Evolutionary conservation across 1,284 basidiomycete genomes (phyloP).

Genomic region (Leccinum subrobustum): DNA sequence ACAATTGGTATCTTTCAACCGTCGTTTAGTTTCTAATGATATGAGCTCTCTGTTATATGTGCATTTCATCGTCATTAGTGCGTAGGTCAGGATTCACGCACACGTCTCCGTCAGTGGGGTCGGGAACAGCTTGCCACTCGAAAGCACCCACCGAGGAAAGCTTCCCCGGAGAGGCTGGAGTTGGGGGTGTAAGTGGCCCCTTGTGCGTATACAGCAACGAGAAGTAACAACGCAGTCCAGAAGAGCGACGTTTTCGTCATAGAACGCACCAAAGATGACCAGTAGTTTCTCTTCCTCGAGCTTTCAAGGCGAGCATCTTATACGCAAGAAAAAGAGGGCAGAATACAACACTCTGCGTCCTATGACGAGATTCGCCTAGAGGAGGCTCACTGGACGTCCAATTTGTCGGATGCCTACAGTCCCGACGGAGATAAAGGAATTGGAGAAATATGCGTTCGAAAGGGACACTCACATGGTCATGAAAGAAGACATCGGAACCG

Average conservation of each 20-base stretch:
- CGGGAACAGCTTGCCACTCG: slow-evolving; percentile 40
- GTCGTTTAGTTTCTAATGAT: slow-evolving; percentile 47
- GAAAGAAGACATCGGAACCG: neutral
- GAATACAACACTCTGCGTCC: neutral
- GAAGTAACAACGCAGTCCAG: neutral
- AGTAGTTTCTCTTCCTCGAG: neutral
- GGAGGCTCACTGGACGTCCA: neutral
- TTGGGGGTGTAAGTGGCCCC: slow-evolving; percentile 5
- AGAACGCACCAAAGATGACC: neutral
- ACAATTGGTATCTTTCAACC: slow-evolving; percentile 44
- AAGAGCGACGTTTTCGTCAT: neutral
- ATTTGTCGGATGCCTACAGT: neutral
- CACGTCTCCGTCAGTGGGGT: slow-evolving; percentile 48
- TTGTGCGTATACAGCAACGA: neutral
- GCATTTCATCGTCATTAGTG: neutral
- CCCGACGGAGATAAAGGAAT: neutral
- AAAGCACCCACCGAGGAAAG: slow-evolving; percentile 41
- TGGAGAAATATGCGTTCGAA: neutral
- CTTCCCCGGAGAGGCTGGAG: slow-evolving; percentile 36
- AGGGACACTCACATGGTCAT: neutral
- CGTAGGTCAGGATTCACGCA: slow-evolving; percentile 20
- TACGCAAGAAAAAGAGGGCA: neutral
- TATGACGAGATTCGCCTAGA: neutral
- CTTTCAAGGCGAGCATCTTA: neutral
- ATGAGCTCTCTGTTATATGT: neutral